Evolutionary conservation across 352 stramenopile genomes (phyloP), one percentile per base, ranked within the genome.

Genomic region (Aphanomyces astaci): DNA sequence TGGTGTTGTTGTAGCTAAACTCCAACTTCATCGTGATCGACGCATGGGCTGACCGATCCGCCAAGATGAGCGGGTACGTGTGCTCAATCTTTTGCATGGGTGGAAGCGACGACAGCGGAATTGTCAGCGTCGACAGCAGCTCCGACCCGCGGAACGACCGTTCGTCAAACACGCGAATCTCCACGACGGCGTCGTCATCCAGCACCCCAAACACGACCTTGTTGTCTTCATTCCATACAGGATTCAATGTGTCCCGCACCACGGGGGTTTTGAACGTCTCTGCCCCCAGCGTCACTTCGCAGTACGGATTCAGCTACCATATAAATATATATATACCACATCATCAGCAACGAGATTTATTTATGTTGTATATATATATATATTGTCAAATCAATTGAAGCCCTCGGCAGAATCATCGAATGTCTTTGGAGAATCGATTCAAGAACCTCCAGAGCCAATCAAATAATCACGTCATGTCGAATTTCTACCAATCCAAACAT

Each of bases 211-310:
- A 93, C 10, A 83, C 89, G 32, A 82, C 85, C 4, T 78, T 87
- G 68, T 93, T 93, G 60, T 92, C 85, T 60, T 90, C 81, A 25
- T 87, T 86, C 85, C 83, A 93, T 11, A 90, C 81, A 17, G 85
- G 85, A 15, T 84, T 92, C 9, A 82, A 79, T 51, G 90, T 81
- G 53, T 79, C 78, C 64, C 89, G 90, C 19, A 93, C 81, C 11
- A 90, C 79, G 27, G 81, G 86, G 51, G 85, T 93, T 70, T 90
- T 89, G 57, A 93, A 93, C 10, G 85, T 90, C 54, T 92, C 85
- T 13, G 81, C 76, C 9, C 84, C 84, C 3, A 93, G 78, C 0
- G 85, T 92, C 7, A 93, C 79, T 72, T 93, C 85, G 43, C 56
- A 64, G 25, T 27, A 64, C 36, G 56, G 56, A 33, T 64, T 64